phyloP scores from a whole-genome alignment of 2,329 filamentous ascomycete genomes.

The Neonectria punicea region DNA sequence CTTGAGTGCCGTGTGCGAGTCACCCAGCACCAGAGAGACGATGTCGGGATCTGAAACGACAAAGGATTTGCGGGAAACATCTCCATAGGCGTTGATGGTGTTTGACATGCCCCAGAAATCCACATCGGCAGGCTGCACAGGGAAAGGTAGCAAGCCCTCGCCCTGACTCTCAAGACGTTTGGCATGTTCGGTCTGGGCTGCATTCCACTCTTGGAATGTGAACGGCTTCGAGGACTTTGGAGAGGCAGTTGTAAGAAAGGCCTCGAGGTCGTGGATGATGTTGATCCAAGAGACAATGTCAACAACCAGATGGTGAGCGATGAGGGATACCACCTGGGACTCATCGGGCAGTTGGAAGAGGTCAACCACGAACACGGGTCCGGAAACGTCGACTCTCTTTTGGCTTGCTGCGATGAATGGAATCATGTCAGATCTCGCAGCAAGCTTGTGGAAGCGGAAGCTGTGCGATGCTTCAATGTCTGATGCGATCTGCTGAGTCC shows the following conservation, averaged over 20 bases:
- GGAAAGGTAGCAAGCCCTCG: constrained; percentile 12
- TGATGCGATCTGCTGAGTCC: constrained; percentile 40
- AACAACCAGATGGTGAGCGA: constrained; percentile 52
- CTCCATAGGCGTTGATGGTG: constrained; percentile 21
- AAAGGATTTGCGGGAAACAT: constrained; percentile 14
- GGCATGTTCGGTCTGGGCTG: constrained; percentile 48
- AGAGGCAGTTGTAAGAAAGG: constrained; percentile 43
- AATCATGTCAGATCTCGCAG: constrained; percentile 22
- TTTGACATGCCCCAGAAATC: constrained; percentile 36
- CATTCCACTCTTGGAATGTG: constrained; percentile 52
- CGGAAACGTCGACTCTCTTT: not conserved
- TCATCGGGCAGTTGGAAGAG: constrained; percentile 7
- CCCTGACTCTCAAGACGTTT: not conserved
- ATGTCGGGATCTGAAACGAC: constrained; percentile 8
- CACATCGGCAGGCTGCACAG: constrained; percentile 13
- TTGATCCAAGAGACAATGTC: constrained; percentile 59
- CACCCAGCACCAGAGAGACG: constrained; percentile 29
- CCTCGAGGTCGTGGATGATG: constrained; percentile 56
- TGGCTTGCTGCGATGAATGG: constrained; percentile 15
- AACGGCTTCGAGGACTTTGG: constrained; percentile 36
- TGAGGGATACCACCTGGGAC: constrained; percentile 44
- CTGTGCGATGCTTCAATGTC: constrained; percentile 31
- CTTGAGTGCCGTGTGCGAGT: constrained; percentile 44
- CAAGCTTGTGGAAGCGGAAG: constrained; percentile 28
- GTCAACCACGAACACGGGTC: constrained; percentile 20